Evolutionary conservation across 2,329 filamentous ascomycete species (phyloP), one percentile per base, ranked within the genome.

Genomic region (Fusarium brachygibbosum): DNA sequence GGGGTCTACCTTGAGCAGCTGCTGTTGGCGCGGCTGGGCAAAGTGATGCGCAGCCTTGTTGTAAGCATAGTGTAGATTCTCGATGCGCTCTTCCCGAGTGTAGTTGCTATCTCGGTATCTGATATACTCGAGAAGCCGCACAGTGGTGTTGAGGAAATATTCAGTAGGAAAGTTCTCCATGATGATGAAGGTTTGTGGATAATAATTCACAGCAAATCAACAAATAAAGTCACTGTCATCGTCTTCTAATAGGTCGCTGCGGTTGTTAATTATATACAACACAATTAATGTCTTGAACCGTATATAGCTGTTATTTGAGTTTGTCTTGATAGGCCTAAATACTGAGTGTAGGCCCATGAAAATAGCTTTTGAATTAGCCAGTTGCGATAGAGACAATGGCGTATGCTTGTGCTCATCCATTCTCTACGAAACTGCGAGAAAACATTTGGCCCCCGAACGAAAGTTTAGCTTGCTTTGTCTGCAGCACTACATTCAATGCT

Each of bases 1-100:
- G 12, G 45, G 45, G 3, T 49, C 21, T 34, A 49, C 45, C 5
- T 49, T 49, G 11, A 49, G 31, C 13, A 49, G 13, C 45, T 49
- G 2, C 14, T 49, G 45, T 2, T 49, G 31, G 5, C 45, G 45
- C 4, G 45, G 45, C 16, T 49, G 45, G n/a, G 45, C 45, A 5
- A 49, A 49, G 16, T 49, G 45, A 3, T 49, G 45, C 5, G 45
- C 45, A 11, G 45, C 45, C 3, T 49, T 49, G 5, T 21, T 49
- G 21, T 49, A 49, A 13, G 45, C 45, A 49, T 49, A 49, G 21
- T 49, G 19, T 9, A 49, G 17, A 13, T 49, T 49, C 31, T 49
- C 45, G 8, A 49, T 49, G 7, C 45, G 45, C 12, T 49, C 45
- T 3, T 49, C 31, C 9, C 45, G 8, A 17, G 45, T 49, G 5